Evolutionary conservation across 2,329 filamentous ascomycete species (phyloP).

Genomic region (Fusarium pseudoanthophilum): DNA sequence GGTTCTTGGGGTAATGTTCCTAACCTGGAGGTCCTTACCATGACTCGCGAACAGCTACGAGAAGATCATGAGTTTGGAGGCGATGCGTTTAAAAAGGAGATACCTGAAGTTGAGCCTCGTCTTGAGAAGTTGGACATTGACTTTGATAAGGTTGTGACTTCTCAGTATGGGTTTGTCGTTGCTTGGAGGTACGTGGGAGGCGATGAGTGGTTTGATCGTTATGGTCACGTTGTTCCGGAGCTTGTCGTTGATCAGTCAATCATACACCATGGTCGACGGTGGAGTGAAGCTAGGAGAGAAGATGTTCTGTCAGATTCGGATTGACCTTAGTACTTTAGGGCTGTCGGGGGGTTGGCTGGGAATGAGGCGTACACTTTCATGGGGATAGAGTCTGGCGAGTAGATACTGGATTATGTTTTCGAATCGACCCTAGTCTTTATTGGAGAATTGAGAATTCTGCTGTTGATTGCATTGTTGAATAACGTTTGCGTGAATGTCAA

Average conservation of each 20-base stretch:
- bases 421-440: accelerated
- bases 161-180: not conserved
- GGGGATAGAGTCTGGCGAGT: not conserved
- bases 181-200: not conserved
- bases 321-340: not conserved
- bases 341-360: not conserved
- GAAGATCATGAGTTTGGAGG: not conserved
- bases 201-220: not conserved
- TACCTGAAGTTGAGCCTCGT: not conserved
- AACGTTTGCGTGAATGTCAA: not conserved
- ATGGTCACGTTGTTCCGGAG: not conserved
- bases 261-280: not conserved
- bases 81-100: not conserved
- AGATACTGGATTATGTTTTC: accelerated
- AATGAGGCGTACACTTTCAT: not conserved
- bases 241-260: not conserved
- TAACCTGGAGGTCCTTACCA: not conserved
- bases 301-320: no score
- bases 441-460: accelerated
- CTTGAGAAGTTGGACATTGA: not conserved
- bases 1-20: not conserved
- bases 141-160: not conserved
- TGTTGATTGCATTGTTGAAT: not conserved
- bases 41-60: not conserved
- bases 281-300: not conserved